Conservation (phyloP, 1,139 yeast genomes). For the Magnusiomyces fungicola region DNA sequence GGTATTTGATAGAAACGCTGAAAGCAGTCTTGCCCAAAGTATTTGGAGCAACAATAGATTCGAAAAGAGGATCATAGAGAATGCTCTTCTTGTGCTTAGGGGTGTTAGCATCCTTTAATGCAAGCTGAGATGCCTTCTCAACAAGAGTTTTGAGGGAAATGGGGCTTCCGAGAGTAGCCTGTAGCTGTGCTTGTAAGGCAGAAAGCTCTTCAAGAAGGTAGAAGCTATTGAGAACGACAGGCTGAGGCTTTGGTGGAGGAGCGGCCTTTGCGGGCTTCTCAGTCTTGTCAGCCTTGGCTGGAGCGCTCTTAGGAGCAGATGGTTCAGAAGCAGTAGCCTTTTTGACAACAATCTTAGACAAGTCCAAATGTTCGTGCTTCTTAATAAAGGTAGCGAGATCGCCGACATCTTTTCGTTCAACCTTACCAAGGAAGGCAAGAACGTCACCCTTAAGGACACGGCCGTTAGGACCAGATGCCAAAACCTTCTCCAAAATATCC, state of each 20-base stretch:
- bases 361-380: conserved; percentile 60
- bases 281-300: conserved; percentile 6
- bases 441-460: conserved; percentile 87
- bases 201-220: conserved; percentile 20
- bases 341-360: conserved; percentile 56
- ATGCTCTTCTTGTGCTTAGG: conserved; percentile 36
- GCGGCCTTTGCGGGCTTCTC: conserved; percentile 12
- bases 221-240: conserved; percentile 9
- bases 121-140: conserved; percentile 35
- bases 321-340: conserved; percentile 28
- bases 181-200: conserved; percentile 25
- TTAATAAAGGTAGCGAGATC: conserved; percentile 51
- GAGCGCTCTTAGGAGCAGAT: conserved; percentile 5
- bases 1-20: conserved; percentile 49
- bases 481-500: conserved; percentile 63
- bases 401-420: conserved; percentile 47
- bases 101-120: conserved; percentile 34
- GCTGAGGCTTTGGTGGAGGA: conserved; percentile 15
- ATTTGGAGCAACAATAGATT: conserved; percentile 47
- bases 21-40: conserved; percentile 39
- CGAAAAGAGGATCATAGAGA: conserved; percentile 61
- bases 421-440: conserved; percentile 70
- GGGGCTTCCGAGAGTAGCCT: conserved; percentile 27
- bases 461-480: conserved; percentile 86
- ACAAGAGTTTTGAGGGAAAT: conserved; percentile 30